These are phyloP conservation scores for Raddia distichophylla DNA, from an alignment of 176 grass and related monocot genomes.

Conservation along the genomic window DNA sequence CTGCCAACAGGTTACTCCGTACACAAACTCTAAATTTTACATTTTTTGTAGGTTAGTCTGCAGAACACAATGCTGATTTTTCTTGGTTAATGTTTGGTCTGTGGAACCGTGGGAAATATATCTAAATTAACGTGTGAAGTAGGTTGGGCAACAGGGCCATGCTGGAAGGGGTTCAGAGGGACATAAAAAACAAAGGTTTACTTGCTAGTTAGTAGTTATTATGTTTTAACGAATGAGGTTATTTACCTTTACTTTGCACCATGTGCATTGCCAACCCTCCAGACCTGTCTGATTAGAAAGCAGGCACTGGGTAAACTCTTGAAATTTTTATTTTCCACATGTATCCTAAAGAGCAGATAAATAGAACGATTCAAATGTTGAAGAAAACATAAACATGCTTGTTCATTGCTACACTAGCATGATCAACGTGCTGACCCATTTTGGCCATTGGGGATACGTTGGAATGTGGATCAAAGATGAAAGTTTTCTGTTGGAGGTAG, in stretches of 20 bases:
- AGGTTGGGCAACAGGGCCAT: background rate
- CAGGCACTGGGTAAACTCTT: background rate
- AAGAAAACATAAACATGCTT: conserved; percentile 12
- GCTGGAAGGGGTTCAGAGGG: conserved; percentile 3
- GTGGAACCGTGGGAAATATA: background rate
- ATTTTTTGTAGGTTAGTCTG: background rate
- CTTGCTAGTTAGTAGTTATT: background rate
- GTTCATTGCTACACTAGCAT: background rate
- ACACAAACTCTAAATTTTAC: background rate
- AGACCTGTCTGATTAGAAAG: background rate
- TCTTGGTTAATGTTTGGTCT: background rate
- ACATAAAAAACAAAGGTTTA: background rate
- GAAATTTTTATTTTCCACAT: background rate
- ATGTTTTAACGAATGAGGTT: background rate
- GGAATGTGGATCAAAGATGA: conserved; percentile 5
- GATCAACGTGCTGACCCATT: background rate
- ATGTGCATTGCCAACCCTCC: background rate
- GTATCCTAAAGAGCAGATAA: background rate
- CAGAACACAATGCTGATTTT: background rate
- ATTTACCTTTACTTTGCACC: background rate
- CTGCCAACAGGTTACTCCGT: too few species aligned
- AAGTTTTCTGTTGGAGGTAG: background rate
- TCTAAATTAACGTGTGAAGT: conserved; percentile 1
- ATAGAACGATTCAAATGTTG: background rate
- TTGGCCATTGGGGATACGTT: background rate